Evolutionary conservation across 345 rosid species (phyloP), one percentile per base, ranked within the genome.

Genomic region (Eucalyptus globulus): DNA sequence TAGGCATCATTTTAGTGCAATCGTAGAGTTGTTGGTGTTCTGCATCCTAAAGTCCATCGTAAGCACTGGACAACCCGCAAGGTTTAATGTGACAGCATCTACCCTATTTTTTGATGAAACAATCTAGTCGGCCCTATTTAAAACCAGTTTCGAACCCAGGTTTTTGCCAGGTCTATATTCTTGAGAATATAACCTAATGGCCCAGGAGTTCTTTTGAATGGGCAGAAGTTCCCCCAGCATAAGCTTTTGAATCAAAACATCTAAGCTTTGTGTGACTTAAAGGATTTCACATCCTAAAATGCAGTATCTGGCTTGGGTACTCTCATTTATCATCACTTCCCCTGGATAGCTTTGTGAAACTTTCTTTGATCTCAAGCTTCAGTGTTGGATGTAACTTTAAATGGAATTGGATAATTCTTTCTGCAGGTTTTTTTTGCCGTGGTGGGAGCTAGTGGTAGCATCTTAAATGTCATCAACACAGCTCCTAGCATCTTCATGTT

Each of bases 401-500:
- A 37, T 76, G 85, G 85, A 76, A 76, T 76, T 40, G 47, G 15
- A 76, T 76, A 76, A 76, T 76, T 76, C 29, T 76, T 40, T 76
- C 27, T 37, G 86, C 93, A 96, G 99, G 97, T 96, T 49, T 97
- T 97, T 92, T 97, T 97, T 91, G 90, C 98, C 2, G 98, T 97
- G 88, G 95, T 97, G 87, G 99, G 99, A 56, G 99, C 99, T 34
- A 96, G 97, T 19, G 98, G 99, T 87, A 95, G 93, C 95, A 90
- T 97, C 89, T 95, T 97, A 96, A 94, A 86, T 90, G 97, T 96
- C 90, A 94, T 97, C 88, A 90, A 90, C 56, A 97, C 98, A 7
- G 98, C 99, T 12, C 99, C 97, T 10, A 95, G 98, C 93, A 96
- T 97, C 49, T 97, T 97, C 93, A 27, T 95, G 94, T 97, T 97